These are phyloP conservation scores for Pseudocercospora ulei DNA, from an alignment of 2,329 filamentous ascomycete species.

Conservation along the genomic window DNA sequence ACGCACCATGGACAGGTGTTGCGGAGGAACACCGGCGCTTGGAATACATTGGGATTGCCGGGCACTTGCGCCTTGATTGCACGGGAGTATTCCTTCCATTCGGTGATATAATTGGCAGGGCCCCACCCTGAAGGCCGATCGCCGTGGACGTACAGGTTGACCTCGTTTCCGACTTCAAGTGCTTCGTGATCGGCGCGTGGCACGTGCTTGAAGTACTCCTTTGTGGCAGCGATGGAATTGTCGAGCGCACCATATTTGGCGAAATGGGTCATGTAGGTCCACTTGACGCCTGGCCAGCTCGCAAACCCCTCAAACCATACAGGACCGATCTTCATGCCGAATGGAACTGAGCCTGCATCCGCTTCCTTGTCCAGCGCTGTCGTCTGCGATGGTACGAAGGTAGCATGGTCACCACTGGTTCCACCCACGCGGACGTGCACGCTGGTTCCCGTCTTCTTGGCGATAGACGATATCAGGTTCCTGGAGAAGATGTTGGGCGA, in stretches of 20 bases:
- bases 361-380: conserved; percentile 3
- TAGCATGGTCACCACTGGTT: conserved; percentile 16
- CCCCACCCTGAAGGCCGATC: conserved; percentile 9
- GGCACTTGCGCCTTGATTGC: conserved; percentile 8
- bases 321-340: conserved; percentile 13
- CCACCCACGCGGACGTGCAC: conserved; percentile 18
- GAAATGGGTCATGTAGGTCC: conserved; percentile 14
- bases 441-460: conserved; percentile 9
- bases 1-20: conserved; percentile 12
- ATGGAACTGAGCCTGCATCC: not conserved
- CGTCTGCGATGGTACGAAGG: conserved; percentile 9
- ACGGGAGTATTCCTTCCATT: conserved; percentile 11
- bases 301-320: conserved; percentile 18
- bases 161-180: conserved; percentile 18
- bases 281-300: conserved; percentile 10
- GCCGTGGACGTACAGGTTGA: conserved; percentile 11
- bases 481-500: conserved; percentile 15
- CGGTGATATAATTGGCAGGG: conserved; percentile 9
- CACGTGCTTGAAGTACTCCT: conserved; percentile 15
- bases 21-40: conserved; percentile 12
- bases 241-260: conserved; percentile 11
- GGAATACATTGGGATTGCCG: conserved; percentile 3
- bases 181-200: conserved; percentile 14
- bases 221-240: conserved; percentile 12
- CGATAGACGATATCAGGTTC: conserved; percentile 14